Evolutionary conservation across 208 protist species (phyloP).

Genomic region (Naegleria gruberi): DNA sequence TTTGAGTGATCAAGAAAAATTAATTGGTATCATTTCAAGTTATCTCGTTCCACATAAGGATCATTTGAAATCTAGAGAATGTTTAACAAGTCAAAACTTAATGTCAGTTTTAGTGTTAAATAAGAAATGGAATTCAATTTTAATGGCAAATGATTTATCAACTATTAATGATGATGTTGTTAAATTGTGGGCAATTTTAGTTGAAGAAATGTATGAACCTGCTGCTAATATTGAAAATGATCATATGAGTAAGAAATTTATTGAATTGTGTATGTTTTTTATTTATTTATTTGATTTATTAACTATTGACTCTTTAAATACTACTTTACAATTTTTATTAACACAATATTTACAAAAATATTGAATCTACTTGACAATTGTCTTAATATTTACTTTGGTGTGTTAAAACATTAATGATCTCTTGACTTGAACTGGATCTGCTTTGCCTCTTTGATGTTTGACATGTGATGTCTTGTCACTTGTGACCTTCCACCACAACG

Average conservation of each 20-base stretch:
- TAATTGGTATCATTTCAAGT: not conserved
- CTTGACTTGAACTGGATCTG: too few relatives aligned
- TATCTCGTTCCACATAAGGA: not conserved
- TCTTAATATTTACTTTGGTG: too few relatives aligned
- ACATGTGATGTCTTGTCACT: too few relatives aligned
- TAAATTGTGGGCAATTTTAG: not conserved
- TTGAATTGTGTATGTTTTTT: not conserved
- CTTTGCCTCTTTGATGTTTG: too few relatives aligned
- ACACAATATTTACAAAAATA: too few relatives aligned
- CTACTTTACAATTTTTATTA: too few relatives aligned
- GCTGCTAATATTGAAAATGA: not conserved
- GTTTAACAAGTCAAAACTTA: not conserved
- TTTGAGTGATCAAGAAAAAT: not conserved
- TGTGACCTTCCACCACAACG: too few relatives aligned
- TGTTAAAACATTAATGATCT: too few relatives aligned
- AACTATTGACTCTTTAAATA: too few relatives aligned
- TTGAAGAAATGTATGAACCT: not conserved
- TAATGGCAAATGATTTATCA: too few relatives aligned
- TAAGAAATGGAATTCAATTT: not conserved
- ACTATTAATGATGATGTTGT: not conserved
- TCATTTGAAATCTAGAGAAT: not conserved
- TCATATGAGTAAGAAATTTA: not conserved
- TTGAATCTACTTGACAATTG: too few relatives aligned
- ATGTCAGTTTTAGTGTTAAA: not conserved
- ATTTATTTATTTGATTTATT: too few relatives aligned